Evolutionary conservation across 371 early-diverging fungal genomes (phyloP), one percentile per base, ranked within the genome.

Genomic region (Basidiobolus heterosporus): DNA sequence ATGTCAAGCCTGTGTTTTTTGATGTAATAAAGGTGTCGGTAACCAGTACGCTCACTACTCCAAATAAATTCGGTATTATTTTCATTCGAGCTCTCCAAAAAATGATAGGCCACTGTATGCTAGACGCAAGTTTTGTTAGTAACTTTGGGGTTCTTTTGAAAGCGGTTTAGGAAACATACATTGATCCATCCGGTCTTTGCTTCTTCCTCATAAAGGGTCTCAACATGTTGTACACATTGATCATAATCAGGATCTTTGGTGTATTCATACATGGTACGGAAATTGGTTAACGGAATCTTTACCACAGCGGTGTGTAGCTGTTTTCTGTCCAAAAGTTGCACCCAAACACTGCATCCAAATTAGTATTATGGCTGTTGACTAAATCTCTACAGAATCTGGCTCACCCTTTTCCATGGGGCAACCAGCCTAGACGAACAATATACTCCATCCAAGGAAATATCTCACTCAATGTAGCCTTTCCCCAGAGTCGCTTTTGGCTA

Each of bases 391-490:
- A 9, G 9, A 30, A 30, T 30, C 3, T 7, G 7, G 7, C 21
- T 46, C 58, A 77, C 75, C 73, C 69, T 41, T 70, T 41, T 3
- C 72, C 75, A 46, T 69, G 65, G 0, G 80, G 72, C 17, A 75
- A 37, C 88, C 88, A 87, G 0, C 81, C 85, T 55, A 78, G 71
- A 17, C 88, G 65, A 8, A 75, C 75, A 37, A 82, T 72, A 49
- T 87, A 87, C 54, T 84, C 85, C 23, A 65, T 46, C 85, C 88
- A 84, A 7, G 85, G 79, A 43, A 75, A 83, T 38, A 64, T 35
- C 15, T 54, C 45, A 42, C 64, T 54, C 8, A 82, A 45, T 7
- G 61, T 48, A 1, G 58, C 46, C 14, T 45, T 48, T 3, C 70
- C 74, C 66, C 68, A 70, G 13, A 78, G 57, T 17, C 67, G 56